Evolutionary conservation across 2,329 filamentous ascomycete genomes (phyloP).

Genomic region (Diaporthe sp.): DNA sequence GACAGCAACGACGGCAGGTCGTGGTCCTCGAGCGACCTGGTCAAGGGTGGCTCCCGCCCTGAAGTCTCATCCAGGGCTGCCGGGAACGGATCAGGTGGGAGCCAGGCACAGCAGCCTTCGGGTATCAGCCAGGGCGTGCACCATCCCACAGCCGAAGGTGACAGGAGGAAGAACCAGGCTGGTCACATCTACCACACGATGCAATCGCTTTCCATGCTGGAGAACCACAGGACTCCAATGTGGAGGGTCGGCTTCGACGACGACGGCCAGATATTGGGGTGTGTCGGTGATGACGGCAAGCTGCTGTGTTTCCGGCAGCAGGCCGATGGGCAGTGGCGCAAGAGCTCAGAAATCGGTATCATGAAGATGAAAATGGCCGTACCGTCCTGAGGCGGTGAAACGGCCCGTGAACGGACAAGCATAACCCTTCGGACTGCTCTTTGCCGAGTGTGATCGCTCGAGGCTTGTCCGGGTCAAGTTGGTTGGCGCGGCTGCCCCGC

Average conservation of each 20-base stretch:
- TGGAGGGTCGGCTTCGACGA: constrained; percentile 81
- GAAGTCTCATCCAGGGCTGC: constrained; percentile 34
- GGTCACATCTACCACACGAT: constrained; percentile 75
- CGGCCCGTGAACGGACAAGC: not conserved
- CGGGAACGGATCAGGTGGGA: constrained; percentile 20
- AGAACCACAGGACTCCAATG: constrained; percentile 76
- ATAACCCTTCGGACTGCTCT: constrained; percentile 18
- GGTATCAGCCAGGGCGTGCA: constrained; percentile 66
- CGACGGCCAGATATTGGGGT: constrained; percentile 79
- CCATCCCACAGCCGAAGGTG: constrained; percentile 60
- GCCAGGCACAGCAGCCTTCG: constrained; percentile 55
- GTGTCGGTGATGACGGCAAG: constrained; percentile 81
- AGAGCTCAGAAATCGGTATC: constrained; percentile 71
- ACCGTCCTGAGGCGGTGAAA: constrained; percentile 48
- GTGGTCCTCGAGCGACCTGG: constrained; percentile 62
- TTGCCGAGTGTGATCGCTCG: constrained; percentile 21
- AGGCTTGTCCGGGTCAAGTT: constrained; percentile 1
- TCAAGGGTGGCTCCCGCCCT: constrained; percentile 48
- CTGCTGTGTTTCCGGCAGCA: constrained; percentile 72
- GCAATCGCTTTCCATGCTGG: constrained; percentile 75
- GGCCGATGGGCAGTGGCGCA: constrained; percentile 69
- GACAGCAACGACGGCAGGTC: constrained; percentile 60
- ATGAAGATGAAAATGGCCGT: constrained; percentile 67
- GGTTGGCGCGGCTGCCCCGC: constrained; percentile 33
- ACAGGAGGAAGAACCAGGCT: constrained; percentile 67